Evolutionary conservation across 2,329 filamentous ascomycete genomes (phyloP).

Genomic region (Diplodia corticola): DNA sequence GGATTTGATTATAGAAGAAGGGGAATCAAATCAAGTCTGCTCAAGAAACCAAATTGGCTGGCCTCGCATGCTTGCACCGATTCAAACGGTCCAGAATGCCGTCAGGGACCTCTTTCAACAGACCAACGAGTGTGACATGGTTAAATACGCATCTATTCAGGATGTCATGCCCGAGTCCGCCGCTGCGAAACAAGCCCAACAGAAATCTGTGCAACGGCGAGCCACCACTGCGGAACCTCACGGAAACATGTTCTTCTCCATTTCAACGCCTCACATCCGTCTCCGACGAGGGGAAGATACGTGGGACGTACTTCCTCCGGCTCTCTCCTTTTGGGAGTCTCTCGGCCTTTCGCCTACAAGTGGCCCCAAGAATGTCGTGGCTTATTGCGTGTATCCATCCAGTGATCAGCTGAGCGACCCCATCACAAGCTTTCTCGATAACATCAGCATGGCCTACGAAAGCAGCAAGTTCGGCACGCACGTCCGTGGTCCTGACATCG

Average conservation of each 20-base stretch:
- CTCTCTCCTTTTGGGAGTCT: conserved; percentile 78
- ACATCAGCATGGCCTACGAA: conserved; percentile 71
- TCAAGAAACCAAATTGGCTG: not conserved
- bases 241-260: conserved; percentile 18
- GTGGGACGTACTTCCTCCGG: conserved; percentile 72
- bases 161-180: conserved; percentile 40
- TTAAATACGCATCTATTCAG: conserved; percentile 42
- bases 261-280: conserved; percentile 67
- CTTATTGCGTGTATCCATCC: conserved; percentile 70
- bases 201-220: conserved; percentile 35
- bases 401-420: conserved; percentile 63
- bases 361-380: conserved; percentile 69
- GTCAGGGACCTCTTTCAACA: conserved; percentile 35
- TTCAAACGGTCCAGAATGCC: conserved; percentile 9
- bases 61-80: not conserved
- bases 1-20: conserved; percentile 10
- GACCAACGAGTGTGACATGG: conserved; percentile 35
- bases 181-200: conserved; percentile 33
- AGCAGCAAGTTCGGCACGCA: conserved; percentile 71
- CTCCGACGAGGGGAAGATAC: conserved; percentile 68
- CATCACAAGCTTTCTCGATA: conserved; percentile 64
- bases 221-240: conserved; percentile 30
- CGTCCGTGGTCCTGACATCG: conserved; percentile 42
- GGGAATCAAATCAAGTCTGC: not conserved
- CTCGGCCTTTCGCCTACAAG: conserved; percentile 71